Evolutionary conservation across 108 stramenopile species (phyloP).

Genomic region (Cyclostephanos invisitatus): DNA sequence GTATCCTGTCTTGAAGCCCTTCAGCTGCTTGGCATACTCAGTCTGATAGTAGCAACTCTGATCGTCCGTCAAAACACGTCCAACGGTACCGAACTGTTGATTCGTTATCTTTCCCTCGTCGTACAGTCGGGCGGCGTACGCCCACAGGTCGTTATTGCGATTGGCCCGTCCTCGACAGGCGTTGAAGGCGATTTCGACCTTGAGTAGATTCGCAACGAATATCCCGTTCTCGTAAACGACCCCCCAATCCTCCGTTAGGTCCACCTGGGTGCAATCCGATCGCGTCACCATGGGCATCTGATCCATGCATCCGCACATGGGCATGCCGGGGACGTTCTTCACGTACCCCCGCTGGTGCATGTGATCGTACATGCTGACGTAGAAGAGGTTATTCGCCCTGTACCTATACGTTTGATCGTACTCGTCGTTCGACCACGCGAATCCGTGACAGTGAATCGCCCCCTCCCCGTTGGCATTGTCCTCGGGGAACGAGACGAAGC

Average conservation of each 20-base stretch:
- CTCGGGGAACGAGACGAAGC: conserved; percentile 37
- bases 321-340: conserved; percentile 33
- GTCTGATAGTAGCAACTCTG: conserved; percentile 12
- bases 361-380: conserved; percentile 62
- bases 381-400: conserved; percentile 59
- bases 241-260: conserved; percentile 23
- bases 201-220: conserved; percentile 8
- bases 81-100: conserved; percentile 26
- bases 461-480: conserved; percentile 43
- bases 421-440: conserved; percentile 52
- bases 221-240: conserved; percentile 33
- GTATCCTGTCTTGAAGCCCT: conserved; percentile 36
- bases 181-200: conserved; percentile 38
- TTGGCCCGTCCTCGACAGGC: conserved; percentile 42
- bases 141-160: conserved; percentile 50
- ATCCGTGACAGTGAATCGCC: conserved; percentile 58
- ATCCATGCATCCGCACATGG: conserved; percentile 44
- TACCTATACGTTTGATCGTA: conserved; percentile 32
- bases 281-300: conserved; percentile 47
- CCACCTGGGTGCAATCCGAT: conserved; percentile 49
- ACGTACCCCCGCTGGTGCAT: conserved; percentile 50
- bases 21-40: conserved; percentile 14
- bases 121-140: conserved; percentile 44
- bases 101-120: conserved; percentile 26
- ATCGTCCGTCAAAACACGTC: conserved; percentile 30